Evolutionary conservation across 495 filamentous ascomycete genomes (phyloP), one percentile per base, ranked within the genome.

Genomic region (Neurospora sp.): DNA sequence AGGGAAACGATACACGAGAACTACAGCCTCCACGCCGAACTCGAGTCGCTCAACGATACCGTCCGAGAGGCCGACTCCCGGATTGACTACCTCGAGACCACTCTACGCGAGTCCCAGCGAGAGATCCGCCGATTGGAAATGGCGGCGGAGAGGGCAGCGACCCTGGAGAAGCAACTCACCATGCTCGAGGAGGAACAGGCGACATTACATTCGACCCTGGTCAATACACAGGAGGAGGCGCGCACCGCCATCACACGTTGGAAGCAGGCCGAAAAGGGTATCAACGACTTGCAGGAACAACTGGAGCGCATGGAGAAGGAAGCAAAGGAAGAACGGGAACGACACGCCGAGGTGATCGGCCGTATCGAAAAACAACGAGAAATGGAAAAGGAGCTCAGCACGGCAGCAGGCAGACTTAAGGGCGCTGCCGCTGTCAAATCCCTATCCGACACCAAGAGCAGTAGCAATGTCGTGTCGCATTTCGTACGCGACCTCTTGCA

Each of bases 401-500:
- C 87, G 69, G 91, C 92, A 7, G 91, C 91, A 37, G 90, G 91
- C 37, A 86, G 92, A 68, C 83, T 95, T 53, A 96, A 94, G 79
- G 91, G 91, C 16, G 92, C 91, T 3, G 92, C 92, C 2, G 91
- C 90, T 3, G 85, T 87, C 39, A 90, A 86, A 71, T 87, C 88
- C 27, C 77, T 89, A 73, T 85, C 86, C 7, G 87, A 86, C 10
- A 85, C 85, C 38, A 84, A 86, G 68, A 72, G 45, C 20, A 71
- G 77, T 7, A 69, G 87, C 44, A 88, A 81, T 71, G 93, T 96
- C 16, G 92, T 98, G 8, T 94, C 92, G 41, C 92, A 94, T 76
- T 98, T 99, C 73, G 95, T 99, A 71, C 93, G 93, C 78, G 95
- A 98, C 76, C 94, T 99, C 65, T 82, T 99, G 42, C 92, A 96